A percentile compares a stretch with the other conserved stretches of the same genome.
These are phyloP conservation scores for Orychophragmus violaceus DNA, from an alignment of 345 rosid genomes.

Conservation along the genomic window DNA sequence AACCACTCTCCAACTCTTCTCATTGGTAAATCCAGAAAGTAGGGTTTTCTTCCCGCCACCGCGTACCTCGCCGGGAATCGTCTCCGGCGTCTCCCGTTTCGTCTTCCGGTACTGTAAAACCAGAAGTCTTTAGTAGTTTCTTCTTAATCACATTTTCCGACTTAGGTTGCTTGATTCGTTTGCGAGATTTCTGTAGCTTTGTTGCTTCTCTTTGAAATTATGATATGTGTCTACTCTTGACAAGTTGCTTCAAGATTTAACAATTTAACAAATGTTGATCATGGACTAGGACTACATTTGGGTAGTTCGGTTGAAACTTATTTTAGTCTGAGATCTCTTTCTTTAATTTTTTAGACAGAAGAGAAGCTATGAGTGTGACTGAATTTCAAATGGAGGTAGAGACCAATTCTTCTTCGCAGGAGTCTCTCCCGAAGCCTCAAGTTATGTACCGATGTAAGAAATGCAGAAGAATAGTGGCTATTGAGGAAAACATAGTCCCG, in stretches of 20 bases:
- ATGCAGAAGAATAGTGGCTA: conserved; percentile 73
- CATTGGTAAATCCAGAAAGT: not conserved
- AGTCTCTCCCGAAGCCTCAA: conserved; percentile 37
- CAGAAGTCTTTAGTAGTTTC: not conserved
- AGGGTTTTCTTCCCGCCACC: conserved; percentile 24
- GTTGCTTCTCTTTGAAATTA: not conserved
- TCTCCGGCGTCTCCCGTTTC: not conserved
- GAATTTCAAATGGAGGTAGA: not conserved
- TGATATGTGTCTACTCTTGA: not conserved
- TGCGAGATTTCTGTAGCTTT: not conserved
- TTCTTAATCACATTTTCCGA: not conserved
- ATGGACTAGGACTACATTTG: too few relatives aligned
- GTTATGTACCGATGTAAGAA: conserved; percentile 76
- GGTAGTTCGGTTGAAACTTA: not conserved
- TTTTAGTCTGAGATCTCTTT: not conserved
- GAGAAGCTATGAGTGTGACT: not conserved
- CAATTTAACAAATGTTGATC: too few relatives aligned
- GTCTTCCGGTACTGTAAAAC: conserved; percentile 1
- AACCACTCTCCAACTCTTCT: not conserved
- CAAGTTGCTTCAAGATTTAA: not conserved
- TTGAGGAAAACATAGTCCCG: conserved; percentile 54
- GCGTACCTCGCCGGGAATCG: conserved; percentile 5
- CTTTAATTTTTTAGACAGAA: not conserved
- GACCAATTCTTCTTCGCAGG: conserved; percentile 5
- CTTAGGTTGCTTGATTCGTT: not conserved